Evolutionary conservation across 139 green algal genomes (phyloP).

Genomic region (Pseudopediastrum boryanum): DNA sequence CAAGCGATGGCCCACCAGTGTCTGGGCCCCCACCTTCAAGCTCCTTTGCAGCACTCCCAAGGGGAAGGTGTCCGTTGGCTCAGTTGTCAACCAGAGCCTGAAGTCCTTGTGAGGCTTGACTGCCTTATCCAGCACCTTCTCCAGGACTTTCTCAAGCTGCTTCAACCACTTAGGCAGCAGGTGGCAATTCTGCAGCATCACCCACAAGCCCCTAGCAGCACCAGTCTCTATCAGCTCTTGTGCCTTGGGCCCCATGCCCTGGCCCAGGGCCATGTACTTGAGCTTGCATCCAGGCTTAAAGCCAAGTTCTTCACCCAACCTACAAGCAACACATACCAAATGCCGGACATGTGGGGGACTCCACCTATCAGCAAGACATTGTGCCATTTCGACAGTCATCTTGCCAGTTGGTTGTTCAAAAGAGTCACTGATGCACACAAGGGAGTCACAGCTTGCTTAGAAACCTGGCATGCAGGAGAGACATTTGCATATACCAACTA

Average conservation of each 20-base stretch:
- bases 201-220: constrained; percentile 76
- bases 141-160: constrained; percentile 63
- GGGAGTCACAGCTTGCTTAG: too few species aligned
- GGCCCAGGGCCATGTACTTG: constrained; percentile 92
- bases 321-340: too few species aligned
- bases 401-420: too few species aligned
- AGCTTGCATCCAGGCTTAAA: constrained; percentile 84
- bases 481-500: too few species aligned
- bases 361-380: too few species aligned
- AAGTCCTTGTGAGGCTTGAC: constrained; percentile 82
- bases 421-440: too few species aligned
- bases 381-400: too few species aligned
- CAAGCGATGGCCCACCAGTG: not conserved
- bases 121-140: constrained; percentile 86
- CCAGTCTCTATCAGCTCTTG: constrained; percentile 81
- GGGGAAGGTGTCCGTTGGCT: constrained; percentile 81
- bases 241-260: constrained; percentile 89
- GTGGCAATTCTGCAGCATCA: constrained; percentile 91
- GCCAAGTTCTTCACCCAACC: constrained; percentile 87
- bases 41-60: constrained; percentile 78
- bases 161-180: constrained; percentile 87
- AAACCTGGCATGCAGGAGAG: too few species aligned
- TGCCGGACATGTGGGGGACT: too few species aligned
- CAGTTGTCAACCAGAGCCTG: constrained; percentile 85
- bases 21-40: constrained; percentile 13